These are phyloP conservation scores for Scleroderma bovista DNA, from an alignment of 768 basidiomycete species.

Conservation along the genomic window DNA sequence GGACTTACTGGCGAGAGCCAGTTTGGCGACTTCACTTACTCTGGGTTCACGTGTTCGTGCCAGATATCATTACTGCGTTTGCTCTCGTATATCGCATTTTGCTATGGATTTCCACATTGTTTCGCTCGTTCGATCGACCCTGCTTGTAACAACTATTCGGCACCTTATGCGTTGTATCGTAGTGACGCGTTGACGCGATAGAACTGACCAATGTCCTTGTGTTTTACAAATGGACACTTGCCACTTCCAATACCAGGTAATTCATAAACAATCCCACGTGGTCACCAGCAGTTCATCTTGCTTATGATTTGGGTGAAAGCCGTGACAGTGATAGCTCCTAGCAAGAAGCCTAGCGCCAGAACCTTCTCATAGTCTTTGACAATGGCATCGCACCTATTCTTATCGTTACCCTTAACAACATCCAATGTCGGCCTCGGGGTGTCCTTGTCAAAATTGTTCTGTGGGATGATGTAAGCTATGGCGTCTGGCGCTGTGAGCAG, in stretches of 20 bases:
- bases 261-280: not conserved
- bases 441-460: slow-evolving; percentile 15
- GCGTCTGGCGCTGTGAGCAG: slow-evolving; percentile 27
- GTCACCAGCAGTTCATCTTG: not conserved
- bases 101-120: slow-evolving; percentile 26
- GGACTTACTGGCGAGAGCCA: slow-evolving; percentile 9
- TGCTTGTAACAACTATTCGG: slow-evolving; percentile 12
- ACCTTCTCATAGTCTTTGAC: slow-evolving; percentile 5
- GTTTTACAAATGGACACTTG: not conserved
- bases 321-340: slow-evolving; percentile 8
- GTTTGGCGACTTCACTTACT: slow-evolving; percentile 1
- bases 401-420: not conserved
- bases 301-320: slow-evolving; percentile 7
- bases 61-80: slow-evolving; percentile 13
- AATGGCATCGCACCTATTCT: not conserved
- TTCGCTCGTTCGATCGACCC: slow-evolving; percentile 14
- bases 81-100: slow-evolving; percentile 10
- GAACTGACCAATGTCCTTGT: not conserved
- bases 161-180: slow-evolving; percentile 25
- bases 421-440: slow-evolving; percentile 9
- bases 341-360: slow-evolving; percentile 15
- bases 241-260: too few species aligned
- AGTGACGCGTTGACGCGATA: slow-evolving; percentile 8
- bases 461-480: slow-evolving; percentile 5
- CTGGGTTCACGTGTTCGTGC: slow-evolving; percentile 5